Conservation (phyloP, 371 early-diverging fungal genomes). For the Mucor mucedo region DNA sequence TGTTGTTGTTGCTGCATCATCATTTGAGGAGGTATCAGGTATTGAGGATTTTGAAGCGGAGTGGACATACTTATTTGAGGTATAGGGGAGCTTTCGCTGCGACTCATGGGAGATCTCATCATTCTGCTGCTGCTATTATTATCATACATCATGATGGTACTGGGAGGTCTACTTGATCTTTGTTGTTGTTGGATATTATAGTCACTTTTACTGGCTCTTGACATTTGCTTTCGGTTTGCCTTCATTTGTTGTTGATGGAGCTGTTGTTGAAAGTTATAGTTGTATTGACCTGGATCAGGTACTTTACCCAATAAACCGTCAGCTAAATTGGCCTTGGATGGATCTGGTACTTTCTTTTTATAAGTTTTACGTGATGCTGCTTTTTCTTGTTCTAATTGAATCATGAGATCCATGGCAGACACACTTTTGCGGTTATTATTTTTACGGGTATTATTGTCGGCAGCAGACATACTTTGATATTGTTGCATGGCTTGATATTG, state of each 20-base stretch:
- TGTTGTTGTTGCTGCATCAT: conserved; percentile 20
- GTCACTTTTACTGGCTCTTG: conserved; percentile 35
- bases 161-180: conserved; percentile 8
- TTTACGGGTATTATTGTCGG: conserved; percentile 15
- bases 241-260: conserved; percentile 24
- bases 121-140: conserved; percentile 5
- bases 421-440: conserved; percentile 41
- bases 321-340: conserved; percentile 42
- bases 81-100: conserved; percentile 24
- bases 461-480: conserved; percentile 7
- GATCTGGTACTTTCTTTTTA: conserved; percentile 38
- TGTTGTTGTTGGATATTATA: conserved; percentile 22
- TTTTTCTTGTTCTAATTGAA: conserved; percentile 50
- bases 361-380: conserved; percentile 28
- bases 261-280: conserved; percentile 47
- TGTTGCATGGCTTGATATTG: conserved; percentile 42
- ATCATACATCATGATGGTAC: conserved; percentile 18
- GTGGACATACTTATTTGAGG: conserved; percentile 29
- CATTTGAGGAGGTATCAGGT: conserved; percentile 17
- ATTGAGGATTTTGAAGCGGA: conserved; percentile 18
- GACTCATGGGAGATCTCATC: conserved; percentile 13
- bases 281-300: conserved; percentile 37
- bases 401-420: conserved; percentile 53
- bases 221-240: conserved; percentile 11
- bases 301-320: conserved; percentile 42